Percentiles rank a stretch among this genome's conserved stretches.
Conservation (phyloP, 345 rosid genomes). For the Anacardium occidentale region DNA sequence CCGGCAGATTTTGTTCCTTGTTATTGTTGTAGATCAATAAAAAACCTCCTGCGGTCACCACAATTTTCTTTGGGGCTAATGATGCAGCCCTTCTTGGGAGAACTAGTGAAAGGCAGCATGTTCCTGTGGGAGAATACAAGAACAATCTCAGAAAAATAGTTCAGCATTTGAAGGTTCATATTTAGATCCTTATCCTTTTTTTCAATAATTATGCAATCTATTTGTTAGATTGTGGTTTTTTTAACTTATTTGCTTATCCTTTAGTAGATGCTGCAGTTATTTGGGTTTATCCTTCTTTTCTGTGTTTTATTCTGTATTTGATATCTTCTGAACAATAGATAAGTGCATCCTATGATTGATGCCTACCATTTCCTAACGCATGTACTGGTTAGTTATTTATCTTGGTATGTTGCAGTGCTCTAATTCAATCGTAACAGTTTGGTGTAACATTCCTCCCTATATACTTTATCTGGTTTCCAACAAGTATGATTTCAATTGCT, state of each 20-base stretch:
- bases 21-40: slow-evolving; percentile 38
- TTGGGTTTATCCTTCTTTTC: background rate
- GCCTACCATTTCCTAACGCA: background rate
- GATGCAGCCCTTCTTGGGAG: slow-evolving; percentile 88
- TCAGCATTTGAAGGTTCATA: slow-evolving; percentile 72
- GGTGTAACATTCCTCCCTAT: too few relatives aligned
- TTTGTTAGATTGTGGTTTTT: background rate
- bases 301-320: background rate
- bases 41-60: slow-evolving; percentile 64
- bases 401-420: background rate
- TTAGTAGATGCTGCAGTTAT: background rate
- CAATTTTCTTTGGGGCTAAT: slow-evolving; percentile 91
- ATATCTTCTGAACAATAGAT: background rate
- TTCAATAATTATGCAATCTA: background rate
- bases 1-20: slow-evolving; percentile 10
- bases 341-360: background rate
- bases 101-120: slow-evolving; percentile 68
- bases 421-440: background rate
- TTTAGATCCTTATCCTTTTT: background rate
- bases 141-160: slow-evolving; percentile 70
- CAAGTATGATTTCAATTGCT: background rate
- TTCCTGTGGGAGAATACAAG: slow-evolving; percentile 72
- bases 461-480: background rate
- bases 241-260: background rate
- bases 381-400: background rate